phyloP scores from a whole-genome alignment of 1,139 yeast genomes.

The Pichia sp. region DNA sequence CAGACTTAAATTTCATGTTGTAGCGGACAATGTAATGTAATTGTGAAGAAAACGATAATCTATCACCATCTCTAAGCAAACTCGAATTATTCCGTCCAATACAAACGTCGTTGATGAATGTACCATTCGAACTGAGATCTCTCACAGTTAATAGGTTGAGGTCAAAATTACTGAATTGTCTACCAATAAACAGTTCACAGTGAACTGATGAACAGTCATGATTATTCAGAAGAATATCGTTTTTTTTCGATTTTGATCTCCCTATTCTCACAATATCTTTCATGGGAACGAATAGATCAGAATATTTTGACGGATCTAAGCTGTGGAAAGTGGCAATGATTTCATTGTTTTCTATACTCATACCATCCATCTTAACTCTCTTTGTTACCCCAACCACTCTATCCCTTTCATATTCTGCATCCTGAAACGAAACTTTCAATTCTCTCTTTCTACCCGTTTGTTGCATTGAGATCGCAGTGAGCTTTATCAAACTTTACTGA shows the following conservation, averaged over 20 bases:
- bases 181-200: constrained; percentile 34
- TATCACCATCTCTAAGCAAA: constrained; percentile 56
- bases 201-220: constrained; percentile 63
- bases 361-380: too few species aligned
- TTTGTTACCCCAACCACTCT: too few species aligned
- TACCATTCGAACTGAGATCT: constrained; percentile 62
- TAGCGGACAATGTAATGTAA: constrained; percentile 52
- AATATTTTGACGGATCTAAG: constrained; percentile 1
- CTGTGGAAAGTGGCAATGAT: not conserved
- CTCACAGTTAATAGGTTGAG: constrained; percentile 37
- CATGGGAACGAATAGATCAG: constrained; percentile 5
- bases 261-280: constrained; percentile 31
- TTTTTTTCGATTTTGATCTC: constrained; percentile 47
- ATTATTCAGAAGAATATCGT: constrained; percentile 44
- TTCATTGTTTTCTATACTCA: too few species aligned
- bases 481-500: too few species aligned
- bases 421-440: too few species aligned
- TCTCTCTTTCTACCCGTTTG: too few species aligned
- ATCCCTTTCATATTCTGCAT: too few species aligned
- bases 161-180: constrained; percentile 26
- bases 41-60: constrained; percentile 52
- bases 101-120: constrained; percentile 50
- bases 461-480: too few species aligned
- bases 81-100: constrained; percentile 41
- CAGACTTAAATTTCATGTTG: constrained; percentile 20